These are phyloP conservation scores for Cladosporium austrohemisphaericum DNA, from an alignment of 2,329 filamentous ascomycete species.

Conservation along the genomic window DNA sequence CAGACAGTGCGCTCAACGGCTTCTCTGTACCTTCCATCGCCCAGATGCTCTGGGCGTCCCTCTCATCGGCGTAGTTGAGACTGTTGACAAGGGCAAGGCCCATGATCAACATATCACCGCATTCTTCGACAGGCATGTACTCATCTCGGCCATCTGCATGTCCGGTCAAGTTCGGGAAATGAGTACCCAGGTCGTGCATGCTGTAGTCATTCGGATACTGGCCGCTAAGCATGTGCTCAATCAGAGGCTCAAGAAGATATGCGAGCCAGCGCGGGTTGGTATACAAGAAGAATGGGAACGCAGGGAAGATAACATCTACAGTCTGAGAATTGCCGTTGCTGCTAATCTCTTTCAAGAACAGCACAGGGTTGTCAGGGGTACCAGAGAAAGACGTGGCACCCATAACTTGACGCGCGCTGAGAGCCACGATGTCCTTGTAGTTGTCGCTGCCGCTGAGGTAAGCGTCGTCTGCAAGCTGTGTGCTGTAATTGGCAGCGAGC, in stretches of 20 bases:
- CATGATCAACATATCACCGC: constrained; percentile 67
- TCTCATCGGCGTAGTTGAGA: constrained; percentile 58
- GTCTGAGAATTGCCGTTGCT: constrained; percentile 83
- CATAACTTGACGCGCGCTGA: constrained; percentile 75
- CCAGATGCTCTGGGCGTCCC: constrained; percentile 57
- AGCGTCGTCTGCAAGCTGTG: constrained; percentile 66
- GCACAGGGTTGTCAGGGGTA: constrained; percentile 64
- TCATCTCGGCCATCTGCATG: constrained; percentile 69
- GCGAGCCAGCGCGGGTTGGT: constrained; percentile 77
- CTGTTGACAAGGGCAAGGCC: constrained; percentile 71
- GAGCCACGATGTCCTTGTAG: constrained; percentile 45
- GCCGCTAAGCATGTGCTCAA: constrained; percentile 77
- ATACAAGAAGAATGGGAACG: constrained; percentile 82
- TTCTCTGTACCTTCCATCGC: constrained; percentile 42
- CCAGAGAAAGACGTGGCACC: constrained; percentile 64
- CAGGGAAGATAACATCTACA: constrained; percentile 81
- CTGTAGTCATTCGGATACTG: constrained; percentile 80
- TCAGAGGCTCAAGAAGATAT: constrained; percentile 72
- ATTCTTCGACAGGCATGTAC: constrained; percentile 74
- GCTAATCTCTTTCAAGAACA: constrained; percentile 77
- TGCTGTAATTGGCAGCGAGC: constrained; percentile 70
- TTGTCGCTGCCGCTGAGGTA: constrained; percentile 67
- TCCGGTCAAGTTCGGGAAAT: constrained; percentile 74
- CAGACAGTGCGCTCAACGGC: constrained; percentile 21
- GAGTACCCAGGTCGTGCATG: constrained; percentile 70